Evolutionary conservation across 371 early-diverging fungal species (phyloP).

Genomic region (Rhizopus stolonifer): DNA sequence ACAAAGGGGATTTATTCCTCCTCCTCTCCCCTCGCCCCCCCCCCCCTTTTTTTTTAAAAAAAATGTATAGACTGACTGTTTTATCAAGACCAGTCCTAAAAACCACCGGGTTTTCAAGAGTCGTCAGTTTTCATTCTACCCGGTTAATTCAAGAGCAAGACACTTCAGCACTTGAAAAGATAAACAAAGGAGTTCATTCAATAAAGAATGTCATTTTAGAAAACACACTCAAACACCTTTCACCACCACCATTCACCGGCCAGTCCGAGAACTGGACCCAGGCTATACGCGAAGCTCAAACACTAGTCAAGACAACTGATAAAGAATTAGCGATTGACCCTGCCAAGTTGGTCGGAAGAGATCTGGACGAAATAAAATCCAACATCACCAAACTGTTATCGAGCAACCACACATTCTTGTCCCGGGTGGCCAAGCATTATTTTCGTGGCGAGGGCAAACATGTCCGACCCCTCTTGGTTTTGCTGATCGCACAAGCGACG

Average conservation of each 20-base stretch:
- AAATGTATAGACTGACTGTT: neutral
- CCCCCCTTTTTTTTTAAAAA: neutral
- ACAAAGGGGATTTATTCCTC: neutral
- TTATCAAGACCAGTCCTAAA: neutral
- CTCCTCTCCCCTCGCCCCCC: no score
- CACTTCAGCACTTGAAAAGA: slow-evolving; percentile 30
- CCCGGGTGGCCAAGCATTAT: slow-evolving; percentile 88
- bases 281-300: slow-evolving; percentile 55
- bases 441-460: slow-evolving; percentile 90
- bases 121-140: slow-evolving; percentile 2
- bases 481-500: slow-evolving; percentile 88
- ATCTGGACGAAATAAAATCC: slow-evolving; percentile 79
- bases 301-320: slow-evolving; percentile 32
- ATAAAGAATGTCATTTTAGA: slow-evolving; percentile 25
- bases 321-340: slow-evolving; percentile 55
- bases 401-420: slow-evolving; percentile 82
- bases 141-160: neutral
- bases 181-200: slow-evolving; percentile 31
- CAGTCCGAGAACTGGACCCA: slow-evolving; percentile 51
- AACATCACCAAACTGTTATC: slow-evolving; percentile 87
- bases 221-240: slow-evolving; percentile 10
- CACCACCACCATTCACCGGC: slow-evolving; percentile 33
- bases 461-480: slow-evolving; percentile 87
- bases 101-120: neutral
- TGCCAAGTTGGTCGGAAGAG: slow-evolving; percentile 67